These are phyloP conservation scores for Exophiala xenobiotica DNA, from an alignment of 2,329 filamentous ascomycete genomes.

Conservation along the genomic window DNA sequence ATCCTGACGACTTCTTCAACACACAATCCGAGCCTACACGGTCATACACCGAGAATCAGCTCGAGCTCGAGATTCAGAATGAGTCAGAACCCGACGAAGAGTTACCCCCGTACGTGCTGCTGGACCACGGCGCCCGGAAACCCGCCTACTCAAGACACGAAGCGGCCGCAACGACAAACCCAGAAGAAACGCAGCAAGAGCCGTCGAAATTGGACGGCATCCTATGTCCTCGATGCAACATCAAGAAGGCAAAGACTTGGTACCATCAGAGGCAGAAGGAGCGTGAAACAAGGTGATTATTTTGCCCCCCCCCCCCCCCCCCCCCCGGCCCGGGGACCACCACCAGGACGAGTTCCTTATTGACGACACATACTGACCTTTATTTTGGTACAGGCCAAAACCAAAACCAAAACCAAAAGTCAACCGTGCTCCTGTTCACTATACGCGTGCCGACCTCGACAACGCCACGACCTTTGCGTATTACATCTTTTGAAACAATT, in stretches of 20 bases:
- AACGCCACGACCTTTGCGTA: background rate
- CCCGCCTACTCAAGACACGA: slow-evolving; percentile 12
- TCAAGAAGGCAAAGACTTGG: slow-evolving; percentile 15
- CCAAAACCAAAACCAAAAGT: background rate
- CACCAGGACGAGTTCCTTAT: too few relatives aligned
- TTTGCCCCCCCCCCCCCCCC: background rate
- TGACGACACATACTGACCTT: too few relatives aligned
- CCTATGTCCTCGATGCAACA: slow-evolving; percentile 11
- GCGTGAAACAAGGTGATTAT: background rate
- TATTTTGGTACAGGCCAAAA: background rate
- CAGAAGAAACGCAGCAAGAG: background rate
- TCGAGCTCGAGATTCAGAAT: background rate
- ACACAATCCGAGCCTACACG: background rate
- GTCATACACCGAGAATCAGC: slow-evolving; percentile 1
- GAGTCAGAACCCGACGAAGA: slow-evolving; percentile 8
- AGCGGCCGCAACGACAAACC: background rate
- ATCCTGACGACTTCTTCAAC: background rate
- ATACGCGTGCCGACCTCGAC: background rate
- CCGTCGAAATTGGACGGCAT: slow-evolving; percentile 7
- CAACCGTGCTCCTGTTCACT: background rate
- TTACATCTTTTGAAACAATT: background rate
- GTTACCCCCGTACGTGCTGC: slow-evolving; percentile 13
- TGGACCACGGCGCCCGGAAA: slow-evolving; percentile 10
- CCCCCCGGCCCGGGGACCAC: too few relatives aligned
- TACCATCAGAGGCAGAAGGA: slow-evolving; percentile 7